These are phyloP conservation scores for Tuber indicum DNA, from an alignment of 495 filamentous ascomycete species.

Conservation along the genomic window DNA sequence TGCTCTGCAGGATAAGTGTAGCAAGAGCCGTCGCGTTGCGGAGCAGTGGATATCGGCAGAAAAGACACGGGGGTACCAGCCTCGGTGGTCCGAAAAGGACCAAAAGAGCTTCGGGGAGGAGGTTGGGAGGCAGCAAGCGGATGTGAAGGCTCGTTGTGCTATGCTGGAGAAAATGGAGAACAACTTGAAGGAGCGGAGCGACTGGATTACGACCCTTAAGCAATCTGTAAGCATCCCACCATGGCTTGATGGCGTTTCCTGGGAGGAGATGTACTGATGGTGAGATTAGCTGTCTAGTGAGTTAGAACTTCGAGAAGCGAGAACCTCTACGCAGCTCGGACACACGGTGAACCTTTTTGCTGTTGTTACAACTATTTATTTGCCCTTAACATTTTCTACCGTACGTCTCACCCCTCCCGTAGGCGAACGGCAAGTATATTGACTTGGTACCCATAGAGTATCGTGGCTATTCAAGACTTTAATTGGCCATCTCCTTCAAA, in stretches of 20 bases:
- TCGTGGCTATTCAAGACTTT: not conserved
- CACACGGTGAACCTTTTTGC: conserved; percentile 3
- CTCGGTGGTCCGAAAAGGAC: not conserved
- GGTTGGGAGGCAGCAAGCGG: not conserved
- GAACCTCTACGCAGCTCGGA: conserved; percentile 3
- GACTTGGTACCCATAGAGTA: not conserved
- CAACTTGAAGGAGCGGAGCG: not conserved
- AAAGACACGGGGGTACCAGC: not conserved
- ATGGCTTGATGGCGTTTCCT: not conserved
- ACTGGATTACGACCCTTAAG: conserved; percentile 1
- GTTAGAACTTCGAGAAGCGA: not conserved
- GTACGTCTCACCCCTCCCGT: not conserved
- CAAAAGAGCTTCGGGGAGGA: not conserved
- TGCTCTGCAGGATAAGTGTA: not conserved
- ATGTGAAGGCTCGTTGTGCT: not conserved
- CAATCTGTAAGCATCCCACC: not conserved
- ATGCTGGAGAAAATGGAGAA: not conserved
- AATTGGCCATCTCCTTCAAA: not conserved
- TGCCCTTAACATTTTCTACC: conserved; percentile 1
- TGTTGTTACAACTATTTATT: not conserved
- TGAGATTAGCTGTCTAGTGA: conserved; percentile 1
- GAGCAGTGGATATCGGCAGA: not conserved
- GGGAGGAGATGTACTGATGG: not conserved
- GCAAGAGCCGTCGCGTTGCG: not conserved
- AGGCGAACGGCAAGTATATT: not conserved